Base-by-base conservation (phyloP, 768 basidiomycete genomes). In the Tulasnella sp. region DNA sequence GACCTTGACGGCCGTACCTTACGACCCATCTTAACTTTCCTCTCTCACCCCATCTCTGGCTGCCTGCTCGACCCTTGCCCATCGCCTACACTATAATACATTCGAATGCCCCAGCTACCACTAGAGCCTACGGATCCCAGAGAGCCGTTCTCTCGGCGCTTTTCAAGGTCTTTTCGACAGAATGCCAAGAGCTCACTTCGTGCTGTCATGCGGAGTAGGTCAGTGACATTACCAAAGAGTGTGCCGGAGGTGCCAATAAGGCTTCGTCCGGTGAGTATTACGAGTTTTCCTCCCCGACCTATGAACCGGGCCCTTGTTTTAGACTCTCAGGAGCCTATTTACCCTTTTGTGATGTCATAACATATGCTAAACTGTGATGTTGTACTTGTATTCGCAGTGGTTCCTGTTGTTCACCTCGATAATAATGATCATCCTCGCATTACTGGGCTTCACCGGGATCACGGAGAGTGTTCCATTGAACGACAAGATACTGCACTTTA, bases 361-460 rank as follows among this genome's bases (percentile, higher is more conserved):
- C 25, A 34, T n/a, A 17, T 29, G 6, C 36, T 27, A 58, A 12
- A 57, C 17, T 23, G 25, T 39, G 15, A n/a, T 42, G 14, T 12
- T 11, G 23, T 36, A 3, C 5, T 14, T 11, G n/a, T 39, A 46
- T 55, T 48, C 34, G 15, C 62, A 89, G 87, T 90, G 86, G 86
- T 91, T 91, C 64, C 65, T 88, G n/a, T 61, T 79, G 29, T 81
- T 84, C 64, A 86, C 87, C 29, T 71, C 69, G 61, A 34, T 82
- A 25, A 74, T 86, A 50, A 84, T 89, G 78, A 64, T 83, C 34
- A 58, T 78, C 7, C 75, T 91, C 14, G 86, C 81, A 3, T 74
- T 90, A 53, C 71, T 91, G 17, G 86, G 88, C 11, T 80, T 91
- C 68, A 85, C 88, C 39, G 78, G 85, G 69, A 72, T 83, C 62